Conservation (phyloP, 2,329 filamentous ascomycete species). For the Arthroderma sp. region DNA sequence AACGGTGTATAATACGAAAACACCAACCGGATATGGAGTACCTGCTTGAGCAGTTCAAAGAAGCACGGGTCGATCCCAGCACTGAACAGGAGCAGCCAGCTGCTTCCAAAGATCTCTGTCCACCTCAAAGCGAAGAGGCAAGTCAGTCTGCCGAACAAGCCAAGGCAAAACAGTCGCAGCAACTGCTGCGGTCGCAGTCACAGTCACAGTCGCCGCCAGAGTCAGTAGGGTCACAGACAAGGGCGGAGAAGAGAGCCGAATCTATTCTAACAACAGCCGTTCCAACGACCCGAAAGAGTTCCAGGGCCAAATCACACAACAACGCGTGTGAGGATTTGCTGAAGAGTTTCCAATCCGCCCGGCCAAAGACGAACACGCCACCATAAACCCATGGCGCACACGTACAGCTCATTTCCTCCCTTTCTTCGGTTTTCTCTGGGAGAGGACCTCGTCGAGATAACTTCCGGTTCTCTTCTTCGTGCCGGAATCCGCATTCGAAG, state of each 20-base stretch:
- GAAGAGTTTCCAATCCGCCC: background rate
- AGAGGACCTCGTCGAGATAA: slow-evolving; percentile 44
- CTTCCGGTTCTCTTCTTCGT: slow-evolving; percentile 13
- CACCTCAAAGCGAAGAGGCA: background rate
- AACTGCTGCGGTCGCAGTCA: background rate
- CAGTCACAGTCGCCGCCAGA: background rate
- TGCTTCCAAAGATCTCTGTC: background rate
- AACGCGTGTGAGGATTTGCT: background rate
- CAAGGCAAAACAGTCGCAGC: background rate
- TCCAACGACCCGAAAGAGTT: background rate
- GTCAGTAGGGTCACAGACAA: background rate
- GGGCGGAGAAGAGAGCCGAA: background rate
- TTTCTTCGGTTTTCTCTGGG: slow-evolving; percentile 40
- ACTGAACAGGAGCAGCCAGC: background rate
- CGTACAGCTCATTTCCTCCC: slow-evolving; percentile 17
- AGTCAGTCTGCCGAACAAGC: background rate
- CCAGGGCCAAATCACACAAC: background rate
- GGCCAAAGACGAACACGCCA: background rate
- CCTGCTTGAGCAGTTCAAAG: background rate
- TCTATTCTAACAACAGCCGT: background rate
- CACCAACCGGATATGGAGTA: background rate
- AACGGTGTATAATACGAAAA: background rate
- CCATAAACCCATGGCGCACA: background rate
- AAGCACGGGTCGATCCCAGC: background rate
- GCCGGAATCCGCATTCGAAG: slow-evolving; percentile 6